A percentile compares a stretch with the other conserved stretches of the same genome.
Evolutionary conservation across 1,284 basidiomycete genomes (phyloP).

Genomic region (Leccinum fuscescens): DNA sequence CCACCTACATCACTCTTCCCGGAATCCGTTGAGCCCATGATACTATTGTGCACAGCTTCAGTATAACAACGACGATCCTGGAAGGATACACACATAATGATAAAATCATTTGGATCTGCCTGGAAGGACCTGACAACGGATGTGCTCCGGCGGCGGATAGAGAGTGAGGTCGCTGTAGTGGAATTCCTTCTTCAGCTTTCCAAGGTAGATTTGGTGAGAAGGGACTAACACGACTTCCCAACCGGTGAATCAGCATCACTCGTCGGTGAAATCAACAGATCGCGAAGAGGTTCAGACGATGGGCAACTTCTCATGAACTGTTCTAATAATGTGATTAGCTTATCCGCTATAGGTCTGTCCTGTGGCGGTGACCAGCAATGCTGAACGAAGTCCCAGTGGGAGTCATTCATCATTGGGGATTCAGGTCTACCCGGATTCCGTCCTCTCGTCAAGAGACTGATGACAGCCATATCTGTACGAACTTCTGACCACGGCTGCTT

Average conservation of each 20-base stretch:
- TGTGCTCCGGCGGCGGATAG: not conserved
- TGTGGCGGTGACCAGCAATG: no score
- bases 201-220: no score
- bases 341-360: no score
- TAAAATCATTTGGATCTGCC: not conserved
- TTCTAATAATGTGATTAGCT: no score
- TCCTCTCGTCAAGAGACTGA: not conserved
- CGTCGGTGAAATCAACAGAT: no score
- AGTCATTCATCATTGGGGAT: not conserved
- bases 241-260: constrained; percentile 14
- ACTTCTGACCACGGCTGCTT: constrained; percentile 7
- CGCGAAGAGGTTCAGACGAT: no score
- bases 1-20: constrained; percentile 4
- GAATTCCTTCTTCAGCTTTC: not conserved
- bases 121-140: not conserved
- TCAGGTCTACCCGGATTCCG: not conserved
- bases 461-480: not conserved
- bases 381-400: no score
- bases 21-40: constrained; percentile 1
- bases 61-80: not conserved
- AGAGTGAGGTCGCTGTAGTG: not conserved
- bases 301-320: no score
- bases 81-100: not conserved
- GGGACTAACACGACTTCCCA: no score
- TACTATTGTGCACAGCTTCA: not conserved